Evolutionary conservation across 768 basidiomycete genomes (phyloP), one percentile per base, ranked within the genome.

Genomic region (Agaricus sinodeliciosus): DNA sequence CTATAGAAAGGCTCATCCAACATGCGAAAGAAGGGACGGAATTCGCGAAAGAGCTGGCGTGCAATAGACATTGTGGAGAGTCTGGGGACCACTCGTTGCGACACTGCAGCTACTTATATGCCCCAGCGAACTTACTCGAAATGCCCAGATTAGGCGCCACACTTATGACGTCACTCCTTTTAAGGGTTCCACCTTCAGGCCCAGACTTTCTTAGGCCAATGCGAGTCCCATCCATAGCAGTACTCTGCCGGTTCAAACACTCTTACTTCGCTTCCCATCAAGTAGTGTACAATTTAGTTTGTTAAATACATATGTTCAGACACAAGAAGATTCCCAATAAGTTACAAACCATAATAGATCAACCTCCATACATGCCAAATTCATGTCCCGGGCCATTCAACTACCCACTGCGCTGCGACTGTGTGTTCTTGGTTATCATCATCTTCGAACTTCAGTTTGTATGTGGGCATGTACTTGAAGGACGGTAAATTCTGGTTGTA

Each of bases 371-470:
- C 9, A 15, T 22, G 27, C 44, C 27, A 41, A 16, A 9, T 12
- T 48, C 37, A 48, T 19, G 40, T 43, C 13, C 52, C 52, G 15
- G 88, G 88, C 79, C 84, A 90, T 64, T 90, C 89, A 26, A 92
- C 88, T 7, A 93, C 90, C 77, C 76, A 83, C 48, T 86, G 81
- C 1, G 87, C 85, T n/a, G 78, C 69, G 19, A 93, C 87, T 34
- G 75, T 60, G 60, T 90, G 87, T 55, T 87, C 85, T 65, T 87
- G 87, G 60, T 89, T 85, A 57, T 90, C 90, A 57, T 93, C 90
- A 58, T 92, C 90, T 64, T 93, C 90, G 57, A 93, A 93, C 62
- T 87, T 88, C 22, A 93, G 76, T 65, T 85, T 85, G 67, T 93
- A 93, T 51, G 70, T 70, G 0, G 81, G 77, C 47, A 72, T 70